A percentile compares a stretch with the other conserved stretches of the same genome.
These are phyloP conservation scores for Hypsizygus ulmarius DNA, from an alignment of 1,284 basidiomycete genomes.

Conservation along the genomic window DNA sequence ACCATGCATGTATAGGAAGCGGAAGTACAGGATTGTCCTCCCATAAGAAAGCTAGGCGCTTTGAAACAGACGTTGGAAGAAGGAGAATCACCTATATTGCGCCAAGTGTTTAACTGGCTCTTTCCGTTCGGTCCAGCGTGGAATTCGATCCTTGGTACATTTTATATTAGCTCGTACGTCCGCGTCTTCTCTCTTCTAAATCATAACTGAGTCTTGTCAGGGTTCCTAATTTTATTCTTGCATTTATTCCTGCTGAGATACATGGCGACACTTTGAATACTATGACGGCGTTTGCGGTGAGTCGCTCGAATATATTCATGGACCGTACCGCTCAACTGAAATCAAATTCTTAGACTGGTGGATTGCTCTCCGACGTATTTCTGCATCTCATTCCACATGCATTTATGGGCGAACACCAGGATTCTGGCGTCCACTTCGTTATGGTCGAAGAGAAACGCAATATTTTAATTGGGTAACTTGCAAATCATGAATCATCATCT, in stretches of 20 bases:
- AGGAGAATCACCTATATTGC: conserved; percentile 68
- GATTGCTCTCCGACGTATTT: conserved; percentile 87
- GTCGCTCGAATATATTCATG: conserved; percentile 25
- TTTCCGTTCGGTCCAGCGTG: conserved; percentile 87
- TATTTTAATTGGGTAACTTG: conserved; percentile 74
- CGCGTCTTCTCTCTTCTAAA: conserved; percentile 5
- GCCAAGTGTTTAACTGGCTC: conserved; percentile 71
- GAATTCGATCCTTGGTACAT: conserved; percentile 85
- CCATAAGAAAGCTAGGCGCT: conserved; percentile 54
- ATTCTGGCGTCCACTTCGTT: conserved; percentile 64
- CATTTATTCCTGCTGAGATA: conserved; percentile 85
- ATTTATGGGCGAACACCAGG: conserved; percentile 84
- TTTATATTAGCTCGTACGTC: conserved; percentile 90
- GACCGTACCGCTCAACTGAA: conserved; percentile 9
- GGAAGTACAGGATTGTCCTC: conserved; percentile 49
- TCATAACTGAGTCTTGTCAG: conserved; percentile 38
- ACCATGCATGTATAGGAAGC: conserved; percentile 35
- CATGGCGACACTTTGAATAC: conserved; percentile 82
- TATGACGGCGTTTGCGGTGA: conserved; percentile 84
- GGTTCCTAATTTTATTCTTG: conserved; percentile 88
- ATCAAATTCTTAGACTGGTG: conserved; percentile 63
- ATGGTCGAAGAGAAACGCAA: conserved; percentile 88
- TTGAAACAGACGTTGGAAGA: conserved; percentile 61
- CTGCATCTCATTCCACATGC: conserved; percentile 86
- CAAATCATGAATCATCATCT: conserved; percentile 5